Conservation (phyloP, 805 yeast genomes). For the Saccharomycopsis sp. region DNA sequence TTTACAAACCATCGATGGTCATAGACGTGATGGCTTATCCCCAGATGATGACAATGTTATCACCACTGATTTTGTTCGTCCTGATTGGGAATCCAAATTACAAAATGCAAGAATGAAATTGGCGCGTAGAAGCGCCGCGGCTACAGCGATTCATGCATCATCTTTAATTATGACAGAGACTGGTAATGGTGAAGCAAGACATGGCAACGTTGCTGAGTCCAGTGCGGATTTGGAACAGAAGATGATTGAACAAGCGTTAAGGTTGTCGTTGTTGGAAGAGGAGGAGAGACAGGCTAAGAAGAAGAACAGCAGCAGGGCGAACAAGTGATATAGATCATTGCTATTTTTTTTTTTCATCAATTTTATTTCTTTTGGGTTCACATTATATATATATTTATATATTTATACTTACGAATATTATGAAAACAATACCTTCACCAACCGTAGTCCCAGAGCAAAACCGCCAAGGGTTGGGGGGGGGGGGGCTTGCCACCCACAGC, state of each 20-base stretch:
- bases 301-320: background rate
- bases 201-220: slow-evolving; percentile 24
- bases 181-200: slow-evolving; percentile 14
- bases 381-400: background rate
- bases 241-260: slow-evolving; percentile 80
- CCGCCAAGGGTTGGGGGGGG: too few relatives aligned
- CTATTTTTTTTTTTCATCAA: background rate
- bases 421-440: too few relatives aligned
- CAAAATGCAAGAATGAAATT: slow-evolving; percentile 64
- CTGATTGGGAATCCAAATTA: slow-evolving; percentile 84
- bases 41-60: slow-evolving; percentile 64
- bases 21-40: slow-evolving; percentile 51
- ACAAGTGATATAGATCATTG: background rate
- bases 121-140: slow-evolving; percentile 87
- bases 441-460: too few relatives aligned
- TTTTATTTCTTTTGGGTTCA: background rate
- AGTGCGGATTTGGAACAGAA: slow-evolving; percentile 52
- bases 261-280: slow-evolving; percentile 65
- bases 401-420: too few relatives aligned
- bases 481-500: too few relatives aligned
- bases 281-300: slow-evolving; percentile 39
- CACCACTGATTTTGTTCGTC: slow-evolving; percentile 76
- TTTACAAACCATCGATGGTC: slow-evolving; percentile 21
- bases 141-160: slow-evolving; percentile 87
- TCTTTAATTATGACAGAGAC: slow-evolving; percentile 37